Percentiles rank a stretch among this genome's conserved stretches.
Evolutionary conservation across 2,329 filamentous ascomycete genomes (phyloP).

Genomic region (Verticillium tricorpus): DNA sequence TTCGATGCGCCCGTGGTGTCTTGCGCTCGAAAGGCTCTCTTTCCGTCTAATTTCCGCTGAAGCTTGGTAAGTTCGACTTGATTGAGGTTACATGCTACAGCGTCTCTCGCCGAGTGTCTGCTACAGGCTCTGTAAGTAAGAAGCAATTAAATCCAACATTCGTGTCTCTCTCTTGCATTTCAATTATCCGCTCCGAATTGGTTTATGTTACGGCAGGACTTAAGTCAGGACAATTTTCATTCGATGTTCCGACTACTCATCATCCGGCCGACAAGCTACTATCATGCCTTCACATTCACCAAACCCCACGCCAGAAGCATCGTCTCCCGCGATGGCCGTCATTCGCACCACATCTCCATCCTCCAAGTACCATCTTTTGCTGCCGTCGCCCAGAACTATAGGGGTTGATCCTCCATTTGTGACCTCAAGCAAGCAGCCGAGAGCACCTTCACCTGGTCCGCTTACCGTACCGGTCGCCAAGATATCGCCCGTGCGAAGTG

Average conservation of each 20-base stretch:
- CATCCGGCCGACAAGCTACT: constrained; percentile 1
- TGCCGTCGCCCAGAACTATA: constrained; percentile 21
- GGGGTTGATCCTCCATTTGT: constrained; percentile 29
- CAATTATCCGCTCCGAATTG: too few species aligned
- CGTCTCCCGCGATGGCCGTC: constrained; percentile 32
- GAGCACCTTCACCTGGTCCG: constrained; percentile 24
- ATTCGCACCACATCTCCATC: constrained; percentile 35
- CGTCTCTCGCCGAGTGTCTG: too few species aligned
- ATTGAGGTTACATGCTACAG: too few species aligned
- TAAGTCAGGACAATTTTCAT: too few species aligned
- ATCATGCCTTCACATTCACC: constrained; percentile 27
- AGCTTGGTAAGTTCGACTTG: too few species aligned
- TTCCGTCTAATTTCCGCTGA: too few species aligned
- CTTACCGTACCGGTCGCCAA: constrained; percentile 37
- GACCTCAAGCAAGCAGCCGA: constrained; percentile 36
- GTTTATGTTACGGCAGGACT: neutral
- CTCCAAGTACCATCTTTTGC: constrained; percentile 27
- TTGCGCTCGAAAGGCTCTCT: too few species aligned
- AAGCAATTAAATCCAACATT: too few species aligned
- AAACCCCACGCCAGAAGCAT: constrained; percentile 35
- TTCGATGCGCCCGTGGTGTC: too few species aligned
- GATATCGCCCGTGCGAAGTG: constrained; percentile 33
- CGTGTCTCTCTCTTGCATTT: too few species aligned
- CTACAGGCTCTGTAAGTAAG: too few species aligned
- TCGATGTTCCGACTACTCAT: too few species aligned